phyloP scores from a whole-genome alignment of 1,139 yeast species.

The Tardiomyces blankii region DNA sequence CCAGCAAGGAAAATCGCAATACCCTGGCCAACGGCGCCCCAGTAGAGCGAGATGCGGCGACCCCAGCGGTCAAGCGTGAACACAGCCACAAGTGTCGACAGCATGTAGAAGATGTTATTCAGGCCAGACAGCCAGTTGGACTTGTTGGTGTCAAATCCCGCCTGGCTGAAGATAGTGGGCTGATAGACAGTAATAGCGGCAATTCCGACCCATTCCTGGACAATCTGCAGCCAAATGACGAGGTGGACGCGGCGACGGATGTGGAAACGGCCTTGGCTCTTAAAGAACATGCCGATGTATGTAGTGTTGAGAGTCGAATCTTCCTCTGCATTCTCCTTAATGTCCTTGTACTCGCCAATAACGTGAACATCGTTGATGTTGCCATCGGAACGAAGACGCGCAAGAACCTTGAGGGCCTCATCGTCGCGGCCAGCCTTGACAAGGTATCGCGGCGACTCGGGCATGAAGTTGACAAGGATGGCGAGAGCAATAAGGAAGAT shows the following conservation, averaged over 20 bases:
- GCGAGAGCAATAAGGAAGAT: constrained; percentile 23
- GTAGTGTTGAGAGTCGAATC: background rate
- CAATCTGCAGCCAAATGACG: background rate
- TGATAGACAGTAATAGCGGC: constrained; percentile 17
- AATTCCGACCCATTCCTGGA: constrained; percentile 8
- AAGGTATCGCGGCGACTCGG: constrained; percentile 45
- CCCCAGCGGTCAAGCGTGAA: constrained; percentile 46
- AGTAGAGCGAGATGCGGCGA: constrained; percentile 47
- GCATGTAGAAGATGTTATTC: constrained; percentile 47
- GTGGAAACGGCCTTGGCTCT: constrained; percentile 7
- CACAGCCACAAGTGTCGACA: constrained; percentile 36
- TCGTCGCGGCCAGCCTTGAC: constrained; percentile 30
- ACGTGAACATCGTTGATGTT: constrained; percentile 3
- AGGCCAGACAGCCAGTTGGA: constrained; percentile 28
- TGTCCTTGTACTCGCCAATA: constrained; percentile 3
- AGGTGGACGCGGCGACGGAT: constrained; percentile 35
- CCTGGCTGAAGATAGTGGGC: constrained; percentile 22
- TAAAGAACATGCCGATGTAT: background rate
- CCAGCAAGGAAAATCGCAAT: constrained; percentile 29
- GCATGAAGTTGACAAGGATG: constrained; percentile 18
- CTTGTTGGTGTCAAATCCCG: constrained; percentile 30
- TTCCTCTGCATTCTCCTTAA: constrained; percentile 8
- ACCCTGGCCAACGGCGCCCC: constrained; percentile 35
- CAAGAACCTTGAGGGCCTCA: constrained; percentile 41
- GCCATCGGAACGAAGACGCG: constrained; percentile 25